These are phyloP conservation scores for Tylopilus vinaceipallidus DNA, from an alignment of 768 basidiomycete genomes.

Conservation along the genomic window DNA sequence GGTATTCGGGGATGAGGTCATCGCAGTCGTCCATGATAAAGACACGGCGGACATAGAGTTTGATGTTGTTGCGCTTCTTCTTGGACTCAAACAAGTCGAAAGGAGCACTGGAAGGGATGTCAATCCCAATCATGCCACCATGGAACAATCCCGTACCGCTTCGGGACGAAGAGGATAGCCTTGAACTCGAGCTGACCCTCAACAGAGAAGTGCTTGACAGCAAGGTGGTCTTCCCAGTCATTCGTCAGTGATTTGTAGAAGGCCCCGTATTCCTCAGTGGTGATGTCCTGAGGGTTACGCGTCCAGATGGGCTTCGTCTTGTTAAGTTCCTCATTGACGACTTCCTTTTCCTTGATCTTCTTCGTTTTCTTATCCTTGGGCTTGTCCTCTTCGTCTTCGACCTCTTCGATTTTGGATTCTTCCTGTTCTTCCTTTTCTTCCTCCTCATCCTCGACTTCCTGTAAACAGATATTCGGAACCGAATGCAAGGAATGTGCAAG, in stretches of 20 bases:
- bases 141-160: conserved; percentile 58
- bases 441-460: conserved; percentile 88
- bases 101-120: conserved; percentile 63
- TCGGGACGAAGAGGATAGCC: conserved; percentile 96
- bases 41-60: conserved; percentile 99
- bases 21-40: conserved; percentile 99
- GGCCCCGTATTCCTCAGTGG: conserved; percentile 84
- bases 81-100: conserved; percentile 99
- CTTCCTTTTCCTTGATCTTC: conserved; percentile 87
- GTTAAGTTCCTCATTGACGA: conserved; percentile 97
- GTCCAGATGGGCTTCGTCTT: conserved; percentile 99
- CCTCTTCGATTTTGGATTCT: conserved; percentile 78
- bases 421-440: conserved; percentile 70
- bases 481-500: not conserved
- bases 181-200: conserved; percentile 99
- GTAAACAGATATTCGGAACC: conserved; percentile 7
- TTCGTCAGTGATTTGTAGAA: conserved; percentile 99
- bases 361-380: conserved; percentile 91
- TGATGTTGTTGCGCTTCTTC: conserved; percentile 99
- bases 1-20: conserved; percentile 98
- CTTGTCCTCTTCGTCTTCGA: conserved; percentile 80
- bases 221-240: conserved; percentile 99
- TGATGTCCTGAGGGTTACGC: conserved; percentile 94
- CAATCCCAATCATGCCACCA: not conserved
- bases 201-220: conserved; percentile 99